Percentiles rank a stretch among this genome's conserved stretches.
Conservation (phyloP, 148 eudicot genomes). For the Cornus controversa region DNA sequence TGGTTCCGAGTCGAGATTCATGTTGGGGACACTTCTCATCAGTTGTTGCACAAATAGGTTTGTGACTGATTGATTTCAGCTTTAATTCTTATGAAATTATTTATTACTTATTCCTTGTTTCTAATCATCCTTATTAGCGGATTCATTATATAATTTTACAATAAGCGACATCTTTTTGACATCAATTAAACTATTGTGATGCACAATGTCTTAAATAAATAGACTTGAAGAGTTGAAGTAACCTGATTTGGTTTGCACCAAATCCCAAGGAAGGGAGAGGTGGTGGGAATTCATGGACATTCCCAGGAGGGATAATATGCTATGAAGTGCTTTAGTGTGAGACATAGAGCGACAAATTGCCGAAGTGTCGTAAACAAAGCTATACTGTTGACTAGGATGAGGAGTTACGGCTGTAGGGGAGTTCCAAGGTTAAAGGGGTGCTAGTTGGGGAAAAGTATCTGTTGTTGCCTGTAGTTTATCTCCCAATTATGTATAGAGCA, state of each 20-base stretch:
- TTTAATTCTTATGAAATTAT: not conserved
- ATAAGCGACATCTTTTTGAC: not conserved
- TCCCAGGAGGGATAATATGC: not conserved
- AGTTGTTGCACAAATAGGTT: conserved; percentile 56
- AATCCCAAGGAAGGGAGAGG: not conserved
- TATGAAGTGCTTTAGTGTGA: not conserved
- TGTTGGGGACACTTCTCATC: conserved; percentile 52
- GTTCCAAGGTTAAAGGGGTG: no score
- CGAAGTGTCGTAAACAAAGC: no score
- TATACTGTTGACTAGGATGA: no score
- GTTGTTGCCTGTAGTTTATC: no score
- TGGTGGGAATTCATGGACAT: not conserved
- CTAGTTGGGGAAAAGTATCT: no score
- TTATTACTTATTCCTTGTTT: not conserved
- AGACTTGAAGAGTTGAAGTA: not conserved
- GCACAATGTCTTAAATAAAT: not conserved
- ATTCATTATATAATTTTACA: not conserved
- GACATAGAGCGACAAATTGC: no score
- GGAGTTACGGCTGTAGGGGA: no score
- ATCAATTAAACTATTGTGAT: conserved; percentile 6
- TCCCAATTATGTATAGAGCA: no score
- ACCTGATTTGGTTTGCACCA: not conserved
- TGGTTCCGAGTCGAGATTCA: conserved; percentile 41
- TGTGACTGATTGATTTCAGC: not conserved
- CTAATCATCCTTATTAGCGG: not conserved